phyloP scores from a whole-genome alignment of 768 basidiomycete genomes.

The Russula dissimulans region DNA sequence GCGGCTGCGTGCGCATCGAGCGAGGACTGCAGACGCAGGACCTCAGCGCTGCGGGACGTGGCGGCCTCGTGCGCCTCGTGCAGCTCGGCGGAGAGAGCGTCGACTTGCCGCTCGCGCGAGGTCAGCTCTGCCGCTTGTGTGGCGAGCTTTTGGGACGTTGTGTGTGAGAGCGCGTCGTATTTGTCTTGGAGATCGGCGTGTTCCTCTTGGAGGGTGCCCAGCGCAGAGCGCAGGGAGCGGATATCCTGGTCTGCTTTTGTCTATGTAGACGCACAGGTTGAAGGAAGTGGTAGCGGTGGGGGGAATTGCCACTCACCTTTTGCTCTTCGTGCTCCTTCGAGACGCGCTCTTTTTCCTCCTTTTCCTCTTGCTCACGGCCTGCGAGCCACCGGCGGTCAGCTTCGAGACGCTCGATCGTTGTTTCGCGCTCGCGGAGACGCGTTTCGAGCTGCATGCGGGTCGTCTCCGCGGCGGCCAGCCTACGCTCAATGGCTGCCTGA shows the following conservation, averaged over 20 bases:
- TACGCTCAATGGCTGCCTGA: conserved; percentile 58
- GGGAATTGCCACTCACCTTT: conserved; percentile 38
- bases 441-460: conserved; percentile 57
- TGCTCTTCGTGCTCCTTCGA: conserved; percentile 42
- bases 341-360: conserved; percentile 57
- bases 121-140: conserved; percentile 44
- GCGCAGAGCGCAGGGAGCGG: conserved; percentile 39
- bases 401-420: conserved; percentile 55
- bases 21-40: conserved; percentile 39
- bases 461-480: conserved; percentile 51
- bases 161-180: conserved; percentile 39
- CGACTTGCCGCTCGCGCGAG: conserved; percentile 37
- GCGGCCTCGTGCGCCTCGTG: conserved; percentile 34
- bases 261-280: conserved; percentile 24
- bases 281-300: not conserved
- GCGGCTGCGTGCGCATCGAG: conserved; percentile 36
- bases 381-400: conserved; percentile 60
- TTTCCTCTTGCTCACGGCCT: conserved; percentile 59
- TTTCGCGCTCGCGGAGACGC: conserved; percentile 57
- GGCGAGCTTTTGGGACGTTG: conserved; percentile 40
- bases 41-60: conserved; percentile 32
- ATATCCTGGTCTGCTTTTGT: conserved; percentile 42
- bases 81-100: conserved; percentile 42
- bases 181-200: conserved; percentile 53
- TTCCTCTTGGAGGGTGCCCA: conserved; percentile 46